Base-by-base conservation (phyloP, 441 rosid species). In the Macaranga tanarius region DNA sequence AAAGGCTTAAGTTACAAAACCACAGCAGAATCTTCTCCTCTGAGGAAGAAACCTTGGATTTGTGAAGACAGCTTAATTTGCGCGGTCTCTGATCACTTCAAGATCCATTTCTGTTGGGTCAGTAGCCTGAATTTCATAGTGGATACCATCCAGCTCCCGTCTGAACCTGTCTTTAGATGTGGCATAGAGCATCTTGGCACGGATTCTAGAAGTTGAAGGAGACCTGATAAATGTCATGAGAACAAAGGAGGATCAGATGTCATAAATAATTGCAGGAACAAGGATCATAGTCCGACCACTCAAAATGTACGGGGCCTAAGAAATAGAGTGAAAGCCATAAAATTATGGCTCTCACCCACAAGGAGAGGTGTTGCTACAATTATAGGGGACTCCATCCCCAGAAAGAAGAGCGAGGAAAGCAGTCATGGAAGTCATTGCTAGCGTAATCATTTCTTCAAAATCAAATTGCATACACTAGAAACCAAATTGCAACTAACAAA, bases 131-230 rank as follows among this genome's bases (percentile, higher is more conserved):
- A 86, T 77, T 71, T 86, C 86, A 19, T 84, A 76, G 69, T 86
- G 88, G 79, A 86, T 80, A 57, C 88, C 86, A 67, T 86, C 83
- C 40, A 84, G 81, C 67, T 81, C 86, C 23, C 84, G 74, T 81
- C 85, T 79, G 45, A 86, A 81, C 67, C 82, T 80, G 77, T 85
- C 87, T 78, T 87, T 87, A 67, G 90, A 83, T 72, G 88, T 87
- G 40, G 88, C 88, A 63, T 85, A 85, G 38, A 87, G 83, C 88
- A 87, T 83, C 81, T 87, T 86, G 73, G 84, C 82, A 69, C 91
- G 80, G 60, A 87, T 84, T 71, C 81, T 78, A 71, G 91, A 69
- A 8, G 82, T 81, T 65, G 86, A 86, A 61, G 89, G 91, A 69
- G 79, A 86, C 97, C 97, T 90, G 80, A 76, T 45, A 65, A 79